phyloP scores from a whole-genome alignment of 148 eudicot genomes.

The Linanthus parryae region DNA sequence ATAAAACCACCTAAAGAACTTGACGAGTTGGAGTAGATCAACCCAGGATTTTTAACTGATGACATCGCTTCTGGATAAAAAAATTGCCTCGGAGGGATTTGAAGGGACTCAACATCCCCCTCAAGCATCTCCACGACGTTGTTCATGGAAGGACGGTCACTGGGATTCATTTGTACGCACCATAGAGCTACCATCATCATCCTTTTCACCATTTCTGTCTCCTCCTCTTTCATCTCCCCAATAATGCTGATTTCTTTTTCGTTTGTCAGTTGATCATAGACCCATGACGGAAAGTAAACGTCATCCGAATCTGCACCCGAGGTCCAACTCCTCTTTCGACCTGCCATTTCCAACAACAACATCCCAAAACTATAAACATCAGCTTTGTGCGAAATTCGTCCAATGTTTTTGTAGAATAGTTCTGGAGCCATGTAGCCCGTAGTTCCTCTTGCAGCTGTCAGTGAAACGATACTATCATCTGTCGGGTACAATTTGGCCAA shows the following conservation, averaged over 20 bases:
- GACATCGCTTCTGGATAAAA: no score
- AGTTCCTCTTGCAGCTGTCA: constrained; percentile 7
- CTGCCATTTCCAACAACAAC: no score
- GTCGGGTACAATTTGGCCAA: constrained; percentile 7
- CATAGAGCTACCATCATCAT: constrained; percentile 4
- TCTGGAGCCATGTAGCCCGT: constrained; percentile 7
- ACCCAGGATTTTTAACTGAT: no score
- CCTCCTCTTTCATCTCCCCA: background rate
- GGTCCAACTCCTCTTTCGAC: background rate
- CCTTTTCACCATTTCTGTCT: background rate
- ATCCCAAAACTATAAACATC: constrained; percentile 7
- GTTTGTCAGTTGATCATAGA: background rate
- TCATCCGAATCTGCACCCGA: background rate
- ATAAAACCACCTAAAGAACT: no score
- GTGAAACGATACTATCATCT: constrained; percentile 5
- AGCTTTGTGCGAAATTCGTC: constrained; percentile 3
- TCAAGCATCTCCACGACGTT: constrained; percentile 1
- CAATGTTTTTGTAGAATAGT: constrained; percentile 5
- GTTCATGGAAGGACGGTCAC: constrained; percentile 3
- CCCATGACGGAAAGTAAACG: constrained; percentile 1
- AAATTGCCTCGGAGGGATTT: constrained; percentile 5
- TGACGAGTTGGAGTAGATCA: no score
- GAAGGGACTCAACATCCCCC: background rate
- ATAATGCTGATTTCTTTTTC: background rate
- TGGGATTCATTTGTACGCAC: constrained; percentile 5